phyloP scores from a whole-genome alignment of 441 rosid genomes.

The Gossypium schwendimanii region DNA sequence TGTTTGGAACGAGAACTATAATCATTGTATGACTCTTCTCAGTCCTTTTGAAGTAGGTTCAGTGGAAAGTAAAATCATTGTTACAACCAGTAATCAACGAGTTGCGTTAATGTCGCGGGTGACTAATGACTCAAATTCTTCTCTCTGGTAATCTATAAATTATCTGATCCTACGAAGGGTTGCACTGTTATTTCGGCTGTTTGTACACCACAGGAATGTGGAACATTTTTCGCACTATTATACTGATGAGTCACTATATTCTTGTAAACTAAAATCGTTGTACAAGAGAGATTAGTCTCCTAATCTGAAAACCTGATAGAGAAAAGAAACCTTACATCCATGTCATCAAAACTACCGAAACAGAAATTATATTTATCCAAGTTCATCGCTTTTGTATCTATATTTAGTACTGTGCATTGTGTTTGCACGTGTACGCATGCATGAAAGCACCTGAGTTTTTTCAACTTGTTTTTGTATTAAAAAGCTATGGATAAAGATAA shows the following conservation, averaged over 20 bases:
- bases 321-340: not conserved
- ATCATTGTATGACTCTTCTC: not conserved
- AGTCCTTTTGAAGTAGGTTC: conserved; percentile 7
- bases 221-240: not conserved
- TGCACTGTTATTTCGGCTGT: not conserved
- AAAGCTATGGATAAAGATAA: too few species aligned
- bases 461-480: not conserved
- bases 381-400: not conserved
- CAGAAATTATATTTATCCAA: not conserved
- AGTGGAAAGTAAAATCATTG: not conserved
- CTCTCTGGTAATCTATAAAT: not conserved
- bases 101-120: conserved; percentile 1
- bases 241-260: not conserved
- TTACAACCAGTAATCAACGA: not conserved
- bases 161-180: not conserved
- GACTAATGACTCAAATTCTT: not conserved
- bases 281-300: not conserved
- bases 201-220: not conserved
- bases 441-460: not conserved
- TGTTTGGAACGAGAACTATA: conserved; percentile 10
- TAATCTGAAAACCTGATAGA: not conserved
- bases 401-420: not conserved
- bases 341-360: not conserved
- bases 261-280: not conserved
- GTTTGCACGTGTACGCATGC: not conserved